Conservation (phyloP, 768 basidiomycete genomes). For the Psilocybe sp. region DNA sequence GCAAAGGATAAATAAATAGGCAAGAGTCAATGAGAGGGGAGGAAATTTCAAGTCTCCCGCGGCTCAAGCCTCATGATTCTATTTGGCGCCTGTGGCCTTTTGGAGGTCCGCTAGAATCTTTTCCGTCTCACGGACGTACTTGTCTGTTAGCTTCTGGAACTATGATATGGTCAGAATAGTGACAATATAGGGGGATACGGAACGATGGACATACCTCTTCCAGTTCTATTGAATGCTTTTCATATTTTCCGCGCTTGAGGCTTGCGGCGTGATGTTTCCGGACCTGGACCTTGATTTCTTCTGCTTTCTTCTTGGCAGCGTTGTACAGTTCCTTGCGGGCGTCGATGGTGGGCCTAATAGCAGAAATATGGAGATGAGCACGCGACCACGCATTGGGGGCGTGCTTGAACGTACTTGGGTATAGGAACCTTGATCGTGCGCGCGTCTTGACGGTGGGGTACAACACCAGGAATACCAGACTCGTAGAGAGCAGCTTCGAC, state of each 20-base stretch:
- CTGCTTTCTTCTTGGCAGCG: conserved; percentile 60
- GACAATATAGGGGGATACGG: neutral
- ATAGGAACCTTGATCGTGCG: conserved; percentile 79
- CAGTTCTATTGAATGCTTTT: conserved; percentile 66
- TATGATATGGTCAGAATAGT: conserved; percentile 22
- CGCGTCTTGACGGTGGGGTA: conserved; percentile 67
- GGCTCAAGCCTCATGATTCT: too few species aligned
- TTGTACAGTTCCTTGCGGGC: conserved; percentile 55
- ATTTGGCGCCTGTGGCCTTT: conserved; percentile 44
- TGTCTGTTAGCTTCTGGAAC: conserved; percentile 76
- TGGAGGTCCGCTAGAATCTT: conserved; percentile 61
- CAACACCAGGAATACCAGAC: conserved; percentile 69
- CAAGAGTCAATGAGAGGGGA: too few species aligned
- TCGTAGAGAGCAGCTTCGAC: conserved; percentile 75
- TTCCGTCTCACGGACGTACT: conserved; percentile 63
- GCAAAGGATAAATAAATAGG: too few species aligned
- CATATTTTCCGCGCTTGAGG: conserved; percentile 66
- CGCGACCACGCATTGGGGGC: neutral
- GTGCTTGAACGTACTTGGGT: conserved; percentile 54
- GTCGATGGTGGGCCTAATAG: conserved; percentile 71
- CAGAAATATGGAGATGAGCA: neutral
- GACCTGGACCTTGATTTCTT: conserved; percentile 73
- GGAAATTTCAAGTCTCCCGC: too few species aligned
- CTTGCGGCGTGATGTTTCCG: conserved; percentile 68
- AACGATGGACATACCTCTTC: conserved; percentile 51